phyloP scores from a whole-genome alignment of 192 early-diverging fungal genomes.

The Podila epigama region DNA sequence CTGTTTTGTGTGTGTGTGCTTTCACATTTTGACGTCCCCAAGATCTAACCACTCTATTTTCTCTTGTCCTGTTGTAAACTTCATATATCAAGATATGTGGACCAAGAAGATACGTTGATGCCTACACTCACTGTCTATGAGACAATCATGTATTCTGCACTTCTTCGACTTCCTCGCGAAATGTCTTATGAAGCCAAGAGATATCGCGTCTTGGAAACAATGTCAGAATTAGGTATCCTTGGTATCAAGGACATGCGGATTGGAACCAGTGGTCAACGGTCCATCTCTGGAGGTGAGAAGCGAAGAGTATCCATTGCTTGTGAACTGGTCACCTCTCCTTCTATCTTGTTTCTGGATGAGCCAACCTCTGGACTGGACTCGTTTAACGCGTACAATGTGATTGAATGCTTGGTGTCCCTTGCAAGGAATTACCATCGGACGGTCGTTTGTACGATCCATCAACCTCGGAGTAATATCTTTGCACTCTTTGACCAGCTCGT shows the following conservation, averaged over 20 bases:
- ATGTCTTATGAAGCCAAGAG: constrained; percentile 75
- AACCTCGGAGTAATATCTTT: constrained; percentile 93
- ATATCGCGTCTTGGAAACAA: constrained; percentile 77
- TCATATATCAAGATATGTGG: constrained; percentile 71
- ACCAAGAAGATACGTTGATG: constrained; percentile 91
- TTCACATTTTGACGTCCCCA: no score
- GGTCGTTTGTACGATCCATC: constrained; percentile 93
- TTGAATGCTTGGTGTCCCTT: constrained; percentile 85
- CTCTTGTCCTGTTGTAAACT: background rate
- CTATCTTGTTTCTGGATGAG: constrained; percentile 91
- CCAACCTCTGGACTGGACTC: constrained; percentile 88
- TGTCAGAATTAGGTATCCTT: constrained; percentile 87
- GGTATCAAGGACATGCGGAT: constrained; percentile 83
- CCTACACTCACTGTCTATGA: constrained; percentile 90
- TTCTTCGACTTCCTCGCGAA: constrained; percentile 77
- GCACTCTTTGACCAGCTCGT: constrained; percentile 90
- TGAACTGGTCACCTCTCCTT: constrained; percentile 90
- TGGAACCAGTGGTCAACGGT: constrained; percentile 71
- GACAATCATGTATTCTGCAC: constrained; percentile 88
- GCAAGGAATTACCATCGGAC: constrained; percentile 70
- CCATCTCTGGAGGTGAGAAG: constrained; percentile 93
- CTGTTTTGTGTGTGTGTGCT: no score
- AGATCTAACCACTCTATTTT: no score
- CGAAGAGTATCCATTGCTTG: constrained; percentile 93
- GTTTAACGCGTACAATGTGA: constrained; percentile 93